phyloP scores from a whole-genome alignment of 2,329 filamentous ascomycete genomes.

The Penicillium nordicum region DNA sequence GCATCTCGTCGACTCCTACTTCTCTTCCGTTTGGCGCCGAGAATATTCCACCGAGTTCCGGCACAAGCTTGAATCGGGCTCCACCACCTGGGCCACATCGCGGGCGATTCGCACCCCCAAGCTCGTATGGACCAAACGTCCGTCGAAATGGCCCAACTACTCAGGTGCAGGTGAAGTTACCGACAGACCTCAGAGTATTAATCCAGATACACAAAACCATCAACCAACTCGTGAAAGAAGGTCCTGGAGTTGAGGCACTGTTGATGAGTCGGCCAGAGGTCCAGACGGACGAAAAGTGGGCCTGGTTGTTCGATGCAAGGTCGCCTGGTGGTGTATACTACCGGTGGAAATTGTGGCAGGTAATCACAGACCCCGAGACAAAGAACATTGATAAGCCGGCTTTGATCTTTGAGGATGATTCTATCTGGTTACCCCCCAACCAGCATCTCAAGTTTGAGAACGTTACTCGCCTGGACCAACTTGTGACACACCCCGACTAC shows the following conservation, averaged over 20 bases:
- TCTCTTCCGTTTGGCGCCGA: constrained; percentile 77
- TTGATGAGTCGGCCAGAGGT: constrained; percentile 84
- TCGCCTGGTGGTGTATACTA: constrained; percentile 84
- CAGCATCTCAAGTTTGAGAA: constrained; percentile 77
- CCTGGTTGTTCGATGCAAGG: constrained; percentile 86
- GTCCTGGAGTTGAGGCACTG: constrained; percentile 83
- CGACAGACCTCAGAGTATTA: constrained; percentile 72
- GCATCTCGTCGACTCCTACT: constrained; percentile 47
- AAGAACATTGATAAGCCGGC: constrained; percentile 49
- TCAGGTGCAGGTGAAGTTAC: constrained; percentile 70
- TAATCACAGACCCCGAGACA: constrained; percentile 63
- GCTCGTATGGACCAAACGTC: constrained; percentile 58
- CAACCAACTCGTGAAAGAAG: constrained; percentile 73
- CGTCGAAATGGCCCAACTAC: constrained; percentile 50
- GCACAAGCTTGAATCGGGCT: constrained; percentile 48
- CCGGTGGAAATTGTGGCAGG: constrained; percentile 84
- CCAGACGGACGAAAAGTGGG: constrained; percentile 83
- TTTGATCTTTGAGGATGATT: constrained; percentile 67
- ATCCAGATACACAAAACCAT: constrained; percentile 84
- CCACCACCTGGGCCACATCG: constrained; percentile 50
- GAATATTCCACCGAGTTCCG: constrained; percentile 51
- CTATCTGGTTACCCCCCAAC: constrained; percentile 74
- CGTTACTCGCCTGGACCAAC: constrained; percentile 69
- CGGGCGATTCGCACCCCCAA: constrained; percentile 71
- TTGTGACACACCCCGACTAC: constrained; percentile 80